These are phyloP conservation scores for Nymphaea thermarum DNA, from an alignment of 164 flowering plant genomes.

Conservation along the genomic window DNA sequence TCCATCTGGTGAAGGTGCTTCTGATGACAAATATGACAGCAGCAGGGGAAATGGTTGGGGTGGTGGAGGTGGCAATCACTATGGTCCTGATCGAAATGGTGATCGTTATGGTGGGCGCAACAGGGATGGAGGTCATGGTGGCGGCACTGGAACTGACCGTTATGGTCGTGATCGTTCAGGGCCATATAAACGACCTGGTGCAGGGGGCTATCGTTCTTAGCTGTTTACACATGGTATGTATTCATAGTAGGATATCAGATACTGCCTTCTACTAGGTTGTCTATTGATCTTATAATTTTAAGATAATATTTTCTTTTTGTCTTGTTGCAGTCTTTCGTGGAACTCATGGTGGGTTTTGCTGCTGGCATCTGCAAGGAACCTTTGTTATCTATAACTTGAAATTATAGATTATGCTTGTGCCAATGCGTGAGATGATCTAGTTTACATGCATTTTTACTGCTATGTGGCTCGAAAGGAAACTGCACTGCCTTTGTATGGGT, in stretches of 20 bases:
- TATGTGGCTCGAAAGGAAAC: neutral
- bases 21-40: conserved; percentile 38
- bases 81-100: conserved; percentile 72
- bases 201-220: conserved; percentile 37
- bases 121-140: conserved; percentile 54
- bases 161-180: conserved; percentile 83
- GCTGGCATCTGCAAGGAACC: conserved; percentile 23
- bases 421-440: neutral
- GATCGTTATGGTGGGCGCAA: conserved; percentile 62
- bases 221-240: neutral
- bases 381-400: neutral
- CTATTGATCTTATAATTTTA: neutral
- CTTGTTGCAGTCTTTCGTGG: conserved; percentile 18
- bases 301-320: neutral
- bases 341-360: conserved; percentile 31
- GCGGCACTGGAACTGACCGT: conserved; percentile 56
- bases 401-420: neutral
- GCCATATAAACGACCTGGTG: conserved; percentile 76
- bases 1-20: conserved; percentile 26
- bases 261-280: neutral
- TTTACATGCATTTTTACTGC: neutral
- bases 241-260: neutral
- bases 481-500: neutral
- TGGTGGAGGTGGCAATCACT: conserved; percentile 53
- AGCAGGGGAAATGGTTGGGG: conserved; percentile 48